Evolutionary conservation across 148 eudicot species (phyloP).

Genomic region (Suaeda aralocaspica): DNA sequence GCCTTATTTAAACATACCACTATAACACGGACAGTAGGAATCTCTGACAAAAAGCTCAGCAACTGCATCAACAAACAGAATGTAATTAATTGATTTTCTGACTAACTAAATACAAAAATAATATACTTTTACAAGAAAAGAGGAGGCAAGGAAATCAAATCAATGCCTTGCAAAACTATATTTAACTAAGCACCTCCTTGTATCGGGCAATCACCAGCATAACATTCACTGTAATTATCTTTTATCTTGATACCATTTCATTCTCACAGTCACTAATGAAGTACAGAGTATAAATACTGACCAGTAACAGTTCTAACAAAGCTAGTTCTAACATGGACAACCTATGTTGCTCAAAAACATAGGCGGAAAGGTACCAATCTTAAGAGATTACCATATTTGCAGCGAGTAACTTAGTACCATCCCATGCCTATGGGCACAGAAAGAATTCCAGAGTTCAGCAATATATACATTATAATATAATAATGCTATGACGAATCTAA

Average conservation of each 20-base stretch:
- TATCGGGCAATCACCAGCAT: not conserved
- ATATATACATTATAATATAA: not conserved
- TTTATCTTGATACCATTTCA: not conserved
- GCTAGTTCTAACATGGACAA: not conserved
- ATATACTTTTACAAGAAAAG: not conserved
- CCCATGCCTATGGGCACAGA: not conserved
- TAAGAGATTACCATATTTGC: not conserved
- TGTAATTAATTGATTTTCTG: slow-evolving; percentile 5
- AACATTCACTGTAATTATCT: not conserved
- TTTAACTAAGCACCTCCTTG: not conserved
- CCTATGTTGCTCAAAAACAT: not conserved
- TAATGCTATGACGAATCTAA: not conserved
- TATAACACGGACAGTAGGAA: slow-evolving; percentile 66
- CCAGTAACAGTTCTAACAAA: not conserved
- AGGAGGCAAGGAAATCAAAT: not conserved
- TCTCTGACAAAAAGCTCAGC: slow-evolving; percentile 79
- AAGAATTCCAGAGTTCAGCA: not conserved
- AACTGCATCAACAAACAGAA: slow-evolving; percentile 32
- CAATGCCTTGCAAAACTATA: not conserved
- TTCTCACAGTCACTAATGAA: not conserved
- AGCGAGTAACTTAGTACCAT: not conserved
- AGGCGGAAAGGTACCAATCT: not conserved
- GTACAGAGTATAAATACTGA: not conserved
- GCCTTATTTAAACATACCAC: slow-evolving; percentile 56
- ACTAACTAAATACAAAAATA: not conserved